phyloP scores from a whole-genome alignment of 306 rosid genomes.

The Rubus parviflorus region DNA sequence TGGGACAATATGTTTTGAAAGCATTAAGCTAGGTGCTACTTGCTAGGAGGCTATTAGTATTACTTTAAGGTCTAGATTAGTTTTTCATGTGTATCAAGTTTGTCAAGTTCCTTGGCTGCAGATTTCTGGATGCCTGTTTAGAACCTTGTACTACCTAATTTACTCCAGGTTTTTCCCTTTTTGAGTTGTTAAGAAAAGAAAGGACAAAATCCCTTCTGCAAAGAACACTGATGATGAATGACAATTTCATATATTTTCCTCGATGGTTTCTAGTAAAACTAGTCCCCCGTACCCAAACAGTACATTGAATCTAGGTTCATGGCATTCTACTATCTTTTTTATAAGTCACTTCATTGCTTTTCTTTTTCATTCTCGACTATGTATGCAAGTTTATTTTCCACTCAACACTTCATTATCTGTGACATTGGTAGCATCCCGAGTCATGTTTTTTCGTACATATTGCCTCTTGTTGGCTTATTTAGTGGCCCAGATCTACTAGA shows the following conservation, averaged over 20 bases:
- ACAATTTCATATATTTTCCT: not conserved
- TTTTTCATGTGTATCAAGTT: not conserved
- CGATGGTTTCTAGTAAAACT: not conserved
- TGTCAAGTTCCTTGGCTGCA: not conserved
- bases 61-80: not conserved
- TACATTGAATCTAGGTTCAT: not conserved
- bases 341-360: not conserved
- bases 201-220: not conserved
- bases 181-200: too few relatives aligned
- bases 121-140: not conserved
- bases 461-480: not conserved
- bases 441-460: not conserved
- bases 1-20: not conserved
- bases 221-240: not conserved
- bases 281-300: not conserved
- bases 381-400: not conserved
- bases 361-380: not conserved
- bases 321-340: not conserved
- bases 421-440: not conserved
- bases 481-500: not conserved
- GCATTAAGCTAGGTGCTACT: not conserved
- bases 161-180: not conserved
- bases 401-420: not conserved
- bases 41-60: not conserved
- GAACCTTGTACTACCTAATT: not conserved